Conservation (phyloP, 805 yeast species). For the Kuraishia ogatae region DNA sequence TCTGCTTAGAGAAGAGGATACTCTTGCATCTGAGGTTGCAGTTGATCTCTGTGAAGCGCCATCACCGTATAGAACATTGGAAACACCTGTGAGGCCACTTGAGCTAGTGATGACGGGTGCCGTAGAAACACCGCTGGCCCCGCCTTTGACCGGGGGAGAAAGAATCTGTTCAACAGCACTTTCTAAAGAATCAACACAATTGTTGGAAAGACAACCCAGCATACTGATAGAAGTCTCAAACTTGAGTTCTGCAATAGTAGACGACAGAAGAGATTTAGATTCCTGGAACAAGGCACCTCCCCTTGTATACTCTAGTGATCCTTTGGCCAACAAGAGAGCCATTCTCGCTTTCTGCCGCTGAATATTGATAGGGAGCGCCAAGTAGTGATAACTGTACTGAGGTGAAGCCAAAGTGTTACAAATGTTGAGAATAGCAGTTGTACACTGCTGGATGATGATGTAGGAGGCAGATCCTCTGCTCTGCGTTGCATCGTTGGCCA, state of each 20-base stretch:
- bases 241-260: constrained; percentile 40
- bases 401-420: constrained; percentile 27
- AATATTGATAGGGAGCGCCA: constrained; percentile 59
- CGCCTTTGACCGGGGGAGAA: constrained; percentile 28
- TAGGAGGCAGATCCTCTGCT: constrained; percentile 44
- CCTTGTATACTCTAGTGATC: constrained; percentile 73
- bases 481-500: constrained; percentile 33
- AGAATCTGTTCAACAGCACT: constrained; percentile 52
- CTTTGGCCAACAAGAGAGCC: constrained; percentile 58
- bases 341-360: constrained; percentile 57
- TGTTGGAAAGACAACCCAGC: constrained; percentile 54
- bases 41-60: not conserved
- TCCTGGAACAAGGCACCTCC: constrained; percentile 77
- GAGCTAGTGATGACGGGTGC: not conserved
- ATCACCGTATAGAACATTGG: not conserved
- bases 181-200: constrained; percentile 49
- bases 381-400: constrained; percentile 27
- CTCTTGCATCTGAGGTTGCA: not conserved
- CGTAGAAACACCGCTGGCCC: not conserved
- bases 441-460: constrained; percentile 60
- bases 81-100: not conserved
- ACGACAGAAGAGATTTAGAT: constrained; percentile 46
- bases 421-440: constrained; percentile 48
- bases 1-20: not conserved
- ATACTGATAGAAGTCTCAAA: constrained; percentile 41